Conservation (phyloP, 805 yeast genomes). For the Ogataea trehalophila region DNA sequence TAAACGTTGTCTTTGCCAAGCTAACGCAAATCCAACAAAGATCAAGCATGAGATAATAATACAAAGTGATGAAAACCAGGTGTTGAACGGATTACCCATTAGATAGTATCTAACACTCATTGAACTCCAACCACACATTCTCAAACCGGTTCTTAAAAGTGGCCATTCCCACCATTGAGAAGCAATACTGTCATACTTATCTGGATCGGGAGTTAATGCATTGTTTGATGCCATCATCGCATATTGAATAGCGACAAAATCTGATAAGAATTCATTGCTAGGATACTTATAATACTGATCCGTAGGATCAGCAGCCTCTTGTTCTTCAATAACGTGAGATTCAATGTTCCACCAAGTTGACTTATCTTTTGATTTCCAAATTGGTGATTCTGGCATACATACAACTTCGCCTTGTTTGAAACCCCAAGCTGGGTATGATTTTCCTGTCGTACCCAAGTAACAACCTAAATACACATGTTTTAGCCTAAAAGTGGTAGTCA, state of each 20-base stretch:
- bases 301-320: slow-evolving; percentile 29
- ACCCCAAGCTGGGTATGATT: slow-evolving; percentile 90
- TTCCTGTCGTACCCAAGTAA: slow-evolving; percentile 81
- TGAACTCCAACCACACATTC: slow-evolving; percentile 72
- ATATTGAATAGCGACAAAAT: slow-evolving; percentile 64
- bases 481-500: slow-evolving; percentile 78
- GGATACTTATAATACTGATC: slow-evolving; percentile 38
- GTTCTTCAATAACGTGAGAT: slow-evolving; percentile 50
- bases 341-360: slow-evolving; percentile 82
- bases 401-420: slow-evolving; percentile 91
- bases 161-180: slow-evolving; percentile 88
- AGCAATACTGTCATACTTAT: slow-evolving; percentile 66
- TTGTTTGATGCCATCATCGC: slow-evolving; percentile 85
- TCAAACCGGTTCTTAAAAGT: slow-evolving; percentile 55
- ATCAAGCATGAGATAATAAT: slow-evolving; percentile 39
- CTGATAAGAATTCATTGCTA: slow-evolving; percentile 53
- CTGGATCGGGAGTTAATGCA: slow-evolving; percentile 73
- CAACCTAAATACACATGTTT: slow-evolving; percentile 67
- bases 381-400: slow-evolving; percentile 46
- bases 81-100: slow-evolving; percentile 58
- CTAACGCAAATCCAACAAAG: slow-evolving; percentile 32
- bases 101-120: slow-evolving; percentile 55
- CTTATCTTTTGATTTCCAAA: slow-evolving; percentile 37
- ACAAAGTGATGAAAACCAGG: slow-evolving; percentile 58
- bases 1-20: slow-evolving; percentile 70